Conservation (phyloP, 2,329 filamentous ascomycete species). For the Emergomyces pasteurianus region DNA sequence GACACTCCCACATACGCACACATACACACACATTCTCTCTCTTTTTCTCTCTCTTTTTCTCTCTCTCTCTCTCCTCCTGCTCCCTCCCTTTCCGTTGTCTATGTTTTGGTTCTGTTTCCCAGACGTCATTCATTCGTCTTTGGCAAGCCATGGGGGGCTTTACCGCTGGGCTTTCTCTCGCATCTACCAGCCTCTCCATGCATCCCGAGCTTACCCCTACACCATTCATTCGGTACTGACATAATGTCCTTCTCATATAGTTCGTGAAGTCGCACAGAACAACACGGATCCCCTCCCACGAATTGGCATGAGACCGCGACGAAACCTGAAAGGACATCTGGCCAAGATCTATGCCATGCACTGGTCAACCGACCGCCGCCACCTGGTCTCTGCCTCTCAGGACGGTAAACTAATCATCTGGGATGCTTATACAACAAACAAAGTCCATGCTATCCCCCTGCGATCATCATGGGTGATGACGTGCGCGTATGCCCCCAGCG, state of each 20-base stretch:
- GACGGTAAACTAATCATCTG: slow-evolving; percentile 99
- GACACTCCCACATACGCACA: no score
- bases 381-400: slow-evolving; percentile 94
- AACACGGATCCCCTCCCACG: slow-evolving; percentile 84
- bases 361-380: slow-evolving; percentile 96
- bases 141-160: not conserved
- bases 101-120: not conserved
- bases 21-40: not conserved
- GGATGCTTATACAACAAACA: slow-evolving; percentile 99
- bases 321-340: slow-evolving; percentile 91
- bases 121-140: not conserved
- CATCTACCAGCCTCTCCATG: not conserved
- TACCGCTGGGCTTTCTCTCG: not conserved
- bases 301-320: slow-evolving; percentile 95
- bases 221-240: not conserved
- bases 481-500: slow-evolving; percentile 94
- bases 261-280: slow-evolving; percentile 83
- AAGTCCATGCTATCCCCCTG: slow-evolving; percentile 95
- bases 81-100: no score
- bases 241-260: slow-evolving; percentile 23
- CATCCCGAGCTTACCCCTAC: not conserved
- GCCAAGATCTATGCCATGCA: slow-evolving; percentile 99
- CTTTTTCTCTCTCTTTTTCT: no score
- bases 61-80: no score
- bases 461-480: slow-evolving; percentile 99